Evolutionary conservation across 768 basidiomycete genomes (phyloP).

Genomic region (Lyophyllum decastes): DNA sequence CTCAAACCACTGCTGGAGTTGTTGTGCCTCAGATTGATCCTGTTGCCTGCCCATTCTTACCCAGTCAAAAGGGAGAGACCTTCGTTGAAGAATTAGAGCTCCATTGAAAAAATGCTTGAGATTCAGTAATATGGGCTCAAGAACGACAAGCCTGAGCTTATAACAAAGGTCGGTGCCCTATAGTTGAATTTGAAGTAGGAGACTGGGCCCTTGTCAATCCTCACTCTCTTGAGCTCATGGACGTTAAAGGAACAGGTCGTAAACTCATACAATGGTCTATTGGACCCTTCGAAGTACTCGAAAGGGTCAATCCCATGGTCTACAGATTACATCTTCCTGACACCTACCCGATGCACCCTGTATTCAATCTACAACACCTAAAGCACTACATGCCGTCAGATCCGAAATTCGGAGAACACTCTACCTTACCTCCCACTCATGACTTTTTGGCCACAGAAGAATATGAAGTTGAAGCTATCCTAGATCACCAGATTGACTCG

Average conservation of each 20-base stretch:
- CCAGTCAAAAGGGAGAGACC: background rate
- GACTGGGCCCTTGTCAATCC: constrained; percentile 22
- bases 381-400: background rate
- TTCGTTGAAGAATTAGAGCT: background rate
- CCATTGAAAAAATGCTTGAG: background rate
- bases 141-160: background rate
- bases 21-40: background rate
- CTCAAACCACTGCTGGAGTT: constrained; percentile 6
- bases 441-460: background rate
- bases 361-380: constrained; percentile 12
- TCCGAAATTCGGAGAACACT: background rate
- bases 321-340: constrained; percentile 23
- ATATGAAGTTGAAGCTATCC: background rate
- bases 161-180: constrained; percentile 5
- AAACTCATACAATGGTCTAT: constrained; percentile 25
- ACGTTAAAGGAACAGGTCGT: constrained; percentile 18
- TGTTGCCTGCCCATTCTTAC: background rate
- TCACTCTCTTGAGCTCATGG: constrained; percentile 23
- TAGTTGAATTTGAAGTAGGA: background rate
- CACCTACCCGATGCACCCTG: constrained; percentile 26
- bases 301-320: constrained; percentile 22
- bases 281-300: constrained; percentile 27
- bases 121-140: background rate
- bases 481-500: background rate
- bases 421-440: background rate